Conservation (phyloP, 2,329 filamentous ascomycete genomes). For the Zopfia rhizophila region DNA sequence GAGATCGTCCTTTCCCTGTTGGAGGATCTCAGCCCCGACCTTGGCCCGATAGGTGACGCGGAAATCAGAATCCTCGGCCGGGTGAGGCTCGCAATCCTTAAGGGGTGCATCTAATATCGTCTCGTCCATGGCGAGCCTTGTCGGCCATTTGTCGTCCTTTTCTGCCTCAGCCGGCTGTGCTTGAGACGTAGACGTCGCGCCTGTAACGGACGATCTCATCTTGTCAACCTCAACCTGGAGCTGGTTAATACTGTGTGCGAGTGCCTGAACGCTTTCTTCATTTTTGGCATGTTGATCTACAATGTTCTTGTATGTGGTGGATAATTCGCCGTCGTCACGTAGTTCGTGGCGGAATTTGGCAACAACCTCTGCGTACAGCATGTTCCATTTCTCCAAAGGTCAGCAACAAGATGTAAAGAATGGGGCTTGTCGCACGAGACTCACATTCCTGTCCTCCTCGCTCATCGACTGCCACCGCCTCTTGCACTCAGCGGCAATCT, state of each 20-base stretch:
- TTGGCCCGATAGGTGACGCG: slow-evolving; percentile 61
- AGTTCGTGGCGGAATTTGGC: slow-evolving; percentile 52
- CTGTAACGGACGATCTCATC: slow-evolving; percentile 35
- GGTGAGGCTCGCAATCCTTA: no score
- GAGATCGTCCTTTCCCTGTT: slow-evolving; percentile 61
- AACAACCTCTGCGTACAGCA: slow-evolving; percentile 53
- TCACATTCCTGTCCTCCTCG: slow-evolving; percentile 51
- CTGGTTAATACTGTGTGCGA: slow-evolving; percentile 53
- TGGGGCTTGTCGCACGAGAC: background rate
- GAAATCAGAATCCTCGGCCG: slow-evolving; percentile 58
- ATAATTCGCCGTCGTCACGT: no score
- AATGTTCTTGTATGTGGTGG: slow-evolving; percentile 48
- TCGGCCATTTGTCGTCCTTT: slow-evolving; percentile 29
- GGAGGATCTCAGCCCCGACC: slow-evolving; percentile 60
- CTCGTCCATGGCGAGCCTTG: slow-evolving; percentile 37
- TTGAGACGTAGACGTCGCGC: slow-evolving; percentile 33
- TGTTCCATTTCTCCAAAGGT: slow-evolving; percentile 52
- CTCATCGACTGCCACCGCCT: slow-evolving; percentile 52
- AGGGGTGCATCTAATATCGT: slow-evolving; percentile 37
- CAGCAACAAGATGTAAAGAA: slow-evolving; percentile 15
- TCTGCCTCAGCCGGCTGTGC: slow-evolving; percentile 25
- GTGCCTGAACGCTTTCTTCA: slow-evolving; percentile 51
- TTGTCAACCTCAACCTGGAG: slow-evolving; percentile 52
- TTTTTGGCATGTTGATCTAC: slow-evolving; percentile 50
- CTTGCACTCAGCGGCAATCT: slow-evolving; percentile 54